Evolutionary conservation across 352 stramenopile genomes (phyloP), one percentile per base, ranked within the genome.

Genomic region (Pythium folliculosum): DNA sequence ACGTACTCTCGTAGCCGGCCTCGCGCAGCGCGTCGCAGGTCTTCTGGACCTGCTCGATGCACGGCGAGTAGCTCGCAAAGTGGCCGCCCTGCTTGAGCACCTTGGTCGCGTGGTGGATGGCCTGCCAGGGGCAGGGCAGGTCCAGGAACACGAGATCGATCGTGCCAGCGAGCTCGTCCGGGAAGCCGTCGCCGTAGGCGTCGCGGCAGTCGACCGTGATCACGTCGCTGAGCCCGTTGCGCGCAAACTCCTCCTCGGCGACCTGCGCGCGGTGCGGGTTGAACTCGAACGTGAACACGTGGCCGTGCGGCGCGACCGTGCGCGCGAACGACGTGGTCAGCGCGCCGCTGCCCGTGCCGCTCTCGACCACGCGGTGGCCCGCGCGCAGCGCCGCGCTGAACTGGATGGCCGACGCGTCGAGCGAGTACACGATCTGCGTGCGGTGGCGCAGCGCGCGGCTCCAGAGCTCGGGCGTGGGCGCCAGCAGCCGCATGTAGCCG

Each of bases 201-300:
- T 99, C 97, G 59, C 91, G 82, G 67, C 98, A 96, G 65, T 95
- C 82, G 35, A 99, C 92, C 16, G 88, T 95, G 45, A 99, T 92
- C 51, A 99, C 83, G 59, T 90, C 80, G 32, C 76, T 75, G 13
- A 99, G 76, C 14, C 90, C 87, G 73, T 99, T 98, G 56, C 82
- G 82, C 53, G 76, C 65, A 75, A 99, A 99, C 73, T 99, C 97
- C 6, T 97, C 77, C 13, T 78, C 70, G 3, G 98, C 98, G 50
- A 94, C 94, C 50, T 96, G 72, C 3, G 93, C 97, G 48, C 98
- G 84, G 59, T 91, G 82, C 50, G 90, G 77, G 74, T 99, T 99
- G 75, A 99, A 99, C 81, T 99, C 98, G 71, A 99, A 99, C 13
- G 96, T 99, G 71, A 98, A 97, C 13, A 98, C 86, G 67, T 97